Evolutionary conservation across 768 basidiomycete genomes (phyloP).

Genomic region (Boletus vermiculosoides): DNA sequence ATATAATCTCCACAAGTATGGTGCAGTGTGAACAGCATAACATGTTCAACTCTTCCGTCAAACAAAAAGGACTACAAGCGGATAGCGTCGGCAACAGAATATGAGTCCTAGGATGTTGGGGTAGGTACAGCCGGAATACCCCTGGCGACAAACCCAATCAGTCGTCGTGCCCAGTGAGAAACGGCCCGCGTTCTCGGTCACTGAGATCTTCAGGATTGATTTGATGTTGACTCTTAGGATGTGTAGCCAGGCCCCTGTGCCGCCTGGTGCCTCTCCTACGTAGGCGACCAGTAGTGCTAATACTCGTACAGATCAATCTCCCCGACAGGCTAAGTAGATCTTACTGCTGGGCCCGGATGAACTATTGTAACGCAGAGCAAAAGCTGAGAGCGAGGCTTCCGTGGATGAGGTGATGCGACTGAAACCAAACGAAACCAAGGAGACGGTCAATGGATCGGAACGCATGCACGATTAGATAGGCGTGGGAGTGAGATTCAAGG

Average conservation of each 20-base stretch:
- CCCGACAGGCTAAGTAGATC: neutral
- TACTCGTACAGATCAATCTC: constrained; percentile 3
- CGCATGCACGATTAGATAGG: neutral
- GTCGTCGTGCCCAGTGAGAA: neutral
- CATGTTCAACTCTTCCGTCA: too few relatives aligned
- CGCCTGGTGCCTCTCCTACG: too few relatives aligned
- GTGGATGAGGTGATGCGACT: neutral
- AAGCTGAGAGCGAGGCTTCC: neutral
- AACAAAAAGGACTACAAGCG: too few relatives aligned
- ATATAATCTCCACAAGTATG: too few relatives aligned
- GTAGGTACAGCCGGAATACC: constrained; percentile 17
- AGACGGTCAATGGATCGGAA: neutral
- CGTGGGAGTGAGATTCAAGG: neutral
- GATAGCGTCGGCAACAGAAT: neutral
- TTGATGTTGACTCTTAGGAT: too few relatives aligned
- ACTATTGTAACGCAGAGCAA: neutral
- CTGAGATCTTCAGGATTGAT: too few relatives aligned
- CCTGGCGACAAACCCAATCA: constrained; percentile 11
- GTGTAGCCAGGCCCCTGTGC: too few relatives aligned
- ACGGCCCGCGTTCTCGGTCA: too few relatives aligned
- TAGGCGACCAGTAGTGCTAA: neutral
- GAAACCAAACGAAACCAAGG: neutral
- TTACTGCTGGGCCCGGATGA: neutral
- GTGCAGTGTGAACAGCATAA: too few relatives aligned
- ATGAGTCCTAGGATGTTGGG: neutral